Base-by-base conservation (phyloP, 345 rosid species). In the Eucalyptus erythrocorys region DNA sequence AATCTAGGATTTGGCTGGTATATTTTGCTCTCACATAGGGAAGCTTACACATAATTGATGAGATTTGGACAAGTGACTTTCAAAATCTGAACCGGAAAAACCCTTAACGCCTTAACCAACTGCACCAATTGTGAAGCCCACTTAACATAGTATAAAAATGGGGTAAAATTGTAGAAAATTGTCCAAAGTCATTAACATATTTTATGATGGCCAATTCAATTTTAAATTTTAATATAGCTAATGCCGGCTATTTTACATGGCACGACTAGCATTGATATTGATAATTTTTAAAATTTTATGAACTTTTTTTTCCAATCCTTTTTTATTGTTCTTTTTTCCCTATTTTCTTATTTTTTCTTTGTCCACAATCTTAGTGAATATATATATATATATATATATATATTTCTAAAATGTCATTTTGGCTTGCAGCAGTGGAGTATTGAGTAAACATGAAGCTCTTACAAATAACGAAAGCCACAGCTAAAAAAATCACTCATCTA, bases 231-330 rank as follows among this genome's bases (percentile, higher is more conserved):
- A 0, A 51, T 51, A 10, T 0, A 8, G 10, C 0, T 3, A 51
- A 51, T 8, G 10, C 2, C 0, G 57, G 26, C 2, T 51, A 51
- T 51, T 8, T 51, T 2, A 51, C 3, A 26, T 21, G 57, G 2
- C 1, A 51, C 1, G 57, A 51, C 57, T 0, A 51, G 26, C 0
- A 51, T 0, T 21, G 5, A 21, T 51, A 51, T 51, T 3, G 10
- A 51, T 1, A 51, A 51, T 48, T 19, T 51, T 19, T 1, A 19
- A 8, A 51, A 19, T 51, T 51, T 51, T 10, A 51, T 19, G 4
- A 51, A 51, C 4, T 51, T 7, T 49, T 51, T 51, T 51, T 51
- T 51, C 26, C 57, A 19, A 51, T 19, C 26, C 10, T 1, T 21
- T 51, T 51, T 0, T 51, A 1, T 51, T 51, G 0, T 3, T 51